Evolutionary conservation across 148 eudicot genomes (phyloP).

Genomic region (Fagopyrum esculentum): DNA sequence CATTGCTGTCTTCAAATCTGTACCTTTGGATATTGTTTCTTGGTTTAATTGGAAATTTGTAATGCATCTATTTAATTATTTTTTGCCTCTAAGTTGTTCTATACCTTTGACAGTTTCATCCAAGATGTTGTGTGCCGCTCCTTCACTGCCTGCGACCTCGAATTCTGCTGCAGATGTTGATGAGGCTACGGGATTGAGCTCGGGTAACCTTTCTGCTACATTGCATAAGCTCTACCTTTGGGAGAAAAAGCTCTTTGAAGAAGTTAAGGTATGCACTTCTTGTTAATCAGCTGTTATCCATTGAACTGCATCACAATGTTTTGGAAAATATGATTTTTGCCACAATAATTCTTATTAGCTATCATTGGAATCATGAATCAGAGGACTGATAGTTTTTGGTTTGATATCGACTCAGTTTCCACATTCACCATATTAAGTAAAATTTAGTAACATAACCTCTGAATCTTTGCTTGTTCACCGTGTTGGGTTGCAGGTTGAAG

Average conservation of each 20-base stretch:
- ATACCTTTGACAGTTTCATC: slow-evolving; percentile 47
- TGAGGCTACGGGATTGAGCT: slow-evolving; percentile 43
- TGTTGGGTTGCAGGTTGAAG: slow-evolving; percentile 51
- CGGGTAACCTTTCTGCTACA: slow-evolving; percentile 74
- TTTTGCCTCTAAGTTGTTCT: background rate
- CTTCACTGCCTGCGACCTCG: slow-evolving; percentile 52
- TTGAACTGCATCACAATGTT: background rate
- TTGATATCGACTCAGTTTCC: background rate
- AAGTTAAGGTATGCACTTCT: slow-evolving; percentile 68
- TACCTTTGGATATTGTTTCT: background rate
- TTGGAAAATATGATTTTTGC: background rate
- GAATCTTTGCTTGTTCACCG: background rate
- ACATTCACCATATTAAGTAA: background rate
- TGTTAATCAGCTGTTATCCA: background rate
- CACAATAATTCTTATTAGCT: background rate
- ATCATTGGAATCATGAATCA: background rate
- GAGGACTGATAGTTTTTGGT: background rate
- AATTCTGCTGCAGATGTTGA: slow-evolving; percentile 35
- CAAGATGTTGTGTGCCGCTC: slow-evolving; percentile 66
- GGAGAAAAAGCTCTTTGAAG: slow-evolving; percentile 94
- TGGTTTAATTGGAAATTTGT: background rate
- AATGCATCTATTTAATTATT: background rate
- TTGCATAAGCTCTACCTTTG: slow-evolving; percentile 83
- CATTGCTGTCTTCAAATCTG: background rate
- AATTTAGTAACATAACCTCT: background rate